These are phyloP conservation scores for Solanum chilense DNA, from an alignment of 257 asterid genomes.

Conservation along the genomic window DNA sequence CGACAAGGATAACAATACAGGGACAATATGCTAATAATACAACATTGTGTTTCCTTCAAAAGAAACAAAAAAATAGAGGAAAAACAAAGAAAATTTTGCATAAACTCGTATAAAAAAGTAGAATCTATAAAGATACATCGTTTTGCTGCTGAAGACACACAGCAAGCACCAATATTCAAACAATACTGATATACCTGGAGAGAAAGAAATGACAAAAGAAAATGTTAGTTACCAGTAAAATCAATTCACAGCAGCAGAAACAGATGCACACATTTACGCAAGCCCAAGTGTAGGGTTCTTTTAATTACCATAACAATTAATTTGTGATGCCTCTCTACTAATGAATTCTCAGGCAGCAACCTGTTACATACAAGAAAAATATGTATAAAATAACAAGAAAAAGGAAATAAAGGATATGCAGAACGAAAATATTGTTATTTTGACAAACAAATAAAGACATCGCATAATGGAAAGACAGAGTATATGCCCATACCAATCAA, in stretches of 20 bases:
- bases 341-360: constrained; percentile 26
- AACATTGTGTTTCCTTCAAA: not conserved
- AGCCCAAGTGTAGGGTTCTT: not conserved
- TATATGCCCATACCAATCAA: not conserved
- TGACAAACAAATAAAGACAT: not conserved
- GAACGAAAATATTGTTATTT: not conserved
- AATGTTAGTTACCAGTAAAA: not conserved
- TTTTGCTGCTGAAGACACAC: not conserved
- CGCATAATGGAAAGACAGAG: not conserved
- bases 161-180: not conserved
- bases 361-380: constrained; percentile 7
- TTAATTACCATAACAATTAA: not conserved
- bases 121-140: not conserved
- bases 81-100: not conserved
- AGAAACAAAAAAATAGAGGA: not conserved
- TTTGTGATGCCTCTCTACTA: not conserved
- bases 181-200: not conserved
- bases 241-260: not conserved
- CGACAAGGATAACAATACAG: not conserved
- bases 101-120: not conserved
- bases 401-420: not conserved
- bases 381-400: not conserved
- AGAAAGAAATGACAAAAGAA: not conserved
- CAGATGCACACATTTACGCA: not conserved
- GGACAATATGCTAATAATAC: constrained; percentile 6